These are phyloP conservation scores for Entomortierella chlamydospora DNA, from an alignment of 192 early-diverging fungal species.

Conservation along the genomic window DNA sequence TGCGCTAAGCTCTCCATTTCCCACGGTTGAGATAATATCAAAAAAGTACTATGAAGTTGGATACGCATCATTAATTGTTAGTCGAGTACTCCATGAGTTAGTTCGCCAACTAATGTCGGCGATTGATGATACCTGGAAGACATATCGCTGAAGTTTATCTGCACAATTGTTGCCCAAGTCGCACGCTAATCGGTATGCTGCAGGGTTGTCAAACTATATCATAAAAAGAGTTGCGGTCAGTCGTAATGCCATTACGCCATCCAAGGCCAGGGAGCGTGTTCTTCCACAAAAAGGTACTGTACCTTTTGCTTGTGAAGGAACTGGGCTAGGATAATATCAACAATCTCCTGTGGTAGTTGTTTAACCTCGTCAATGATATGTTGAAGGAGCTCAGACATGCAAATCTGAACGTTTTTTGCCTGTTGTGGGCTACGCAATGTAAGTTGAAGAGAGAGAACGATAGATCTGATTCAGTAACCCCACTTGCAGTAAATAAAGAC, in stretches of 20 bases:
- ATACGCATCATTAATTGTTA: background rate
- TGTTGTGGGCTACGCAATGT: constrained; percentile 68
- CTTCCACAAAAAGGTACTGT: background rate
- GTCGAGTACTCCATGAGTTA: too few relatives aligned
- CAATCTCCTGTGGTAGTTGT: constrained; percentile 79
- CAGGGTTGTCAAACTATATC: constrained; percentile 66
- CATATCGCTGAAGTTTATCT: constrained; percentile 89
- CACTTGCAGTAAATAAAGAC: too few relatives aligned
- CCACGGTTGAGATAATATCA: constrained; percentile 76
- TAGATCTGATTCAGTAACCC: too few relatives aligned
- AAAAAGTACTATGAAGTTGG: constrained; percentile 76
- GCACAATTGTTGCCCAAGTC: constrained; percentile 81
- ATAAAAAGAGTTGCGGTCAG: too few relatives aligned
- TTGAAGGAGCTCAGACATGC: constrained; percentile 84
- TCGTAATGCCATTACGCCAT: too few relatives aligned
- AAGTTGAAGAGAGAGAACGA: too few relatives aligned
- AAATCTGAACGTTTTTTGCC: constrained; percentile 81
- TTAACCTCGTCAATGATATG: constrained; percentile 83
- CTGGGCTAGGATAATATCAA: constrained; percentile 85
- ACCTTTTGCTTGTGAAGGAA: constrained; percentile 78
- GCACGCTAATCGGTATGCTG: constrained; percentile 80
- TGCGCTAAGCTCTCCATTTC: constrained; percentile 54
- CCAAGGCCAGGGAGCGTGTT: too few relatives aligned
- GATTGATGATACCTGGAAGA: constrained; percentile 74
- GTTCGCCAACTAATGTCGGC: background rate